Evolutionary conservation across 2,329 filamentous ascomycete genomes (phyloP), one percentile per base, ranked within the genome.

Genomic region (Rhynchosporium secalis): DNA sequence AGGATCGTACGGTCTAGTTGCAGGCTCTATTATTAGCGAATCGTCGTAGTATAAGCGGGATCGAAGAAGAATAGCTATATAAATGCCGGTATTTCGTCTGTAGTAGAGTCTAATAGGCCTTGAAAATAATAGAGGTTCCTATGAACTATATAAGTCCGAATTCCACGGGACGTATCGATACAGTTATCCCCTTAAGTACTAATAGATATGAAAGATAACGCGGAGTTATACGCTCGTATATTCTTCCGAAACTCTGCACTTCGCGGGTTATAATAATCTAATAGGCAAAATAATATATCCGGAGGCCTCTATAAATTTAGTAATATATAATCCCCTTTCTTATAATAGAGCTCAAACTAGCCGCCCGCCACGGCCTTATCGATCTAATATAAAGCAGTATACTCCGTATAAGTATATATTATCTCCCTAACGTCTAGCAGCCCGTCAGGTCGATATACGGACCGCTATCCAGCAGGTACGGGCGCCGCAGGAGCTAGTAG

Each of bases 391-490:
- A 20, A 3, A 7, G 43, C 9, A 10, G 1, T 46, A 26, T 46
- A 26, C 43, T 46, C 4, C 4, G 2, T 46, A 46, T 26, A 46
- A 15, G 20, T 10, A 26, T 26, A 1, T 2, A 3, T 46, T 4
- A 46, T 46, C 4, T 5, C 1, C 3, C 13, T 20, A 20, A 46
- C 4, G 4, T 26, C 20, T 46, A 46, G 43, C 8, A 10, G 7
- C 3, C 1, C 2, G 1, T 20, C 1, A 20, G 1, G 20, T 1
- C 20, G 20, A 20, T 20, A 20, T 20, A 20, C 1, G 1, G 20
- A 20, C 20, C 20, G 2, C 4, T 12, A 12, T 43, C 10, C 1
- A 7, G n/a, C 12, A 43, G 4, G 40, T 0, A 43, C 2, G 3
- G 1, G 4, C 40, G 7, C 7, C 3, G 4, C 6, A 9, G n/a